These are phyloP conservation scores for Megacollybia marginata DNA, from an alignment of 768 basidiomycete species.

Conservation along the genomic window DNA sequence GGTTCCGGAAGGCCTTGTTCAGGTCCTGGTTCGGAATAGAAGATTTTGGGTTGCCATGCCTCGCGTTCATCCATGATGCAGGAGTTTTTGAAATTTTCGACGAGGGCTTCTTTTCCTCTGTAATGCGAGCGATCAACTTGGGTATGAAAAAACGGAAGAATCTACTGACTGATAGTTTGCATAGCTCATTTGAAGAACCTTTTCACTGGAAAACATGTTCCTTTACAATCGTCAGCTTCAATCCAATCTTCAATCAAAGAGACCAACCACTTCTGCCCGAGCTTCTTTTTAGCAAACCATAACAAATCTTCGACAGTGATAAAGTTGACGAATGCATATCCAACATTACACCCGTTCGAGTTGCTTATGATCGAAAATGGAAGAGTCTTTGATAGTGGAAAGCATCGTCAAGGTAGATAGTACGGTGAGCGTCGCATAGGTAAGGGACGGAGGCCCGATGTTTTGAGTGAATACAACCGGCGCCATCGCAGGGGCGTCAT, in stretches of 20 bases:
- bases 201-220: conserved; percentile 92
- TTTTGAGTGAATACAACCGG: too few species aligned
- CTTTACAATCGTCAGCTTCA: conserved; percentile 27
- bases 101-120: conserved; percentile 80
- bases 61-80: conserved; percentile 84
- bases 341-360: conserved; percentile 73
- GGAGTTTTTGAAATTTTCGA: conserved; percentile 91
- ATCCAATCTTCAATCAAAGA: background rate
- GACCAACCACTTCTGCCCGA: conserved; percentile 77
- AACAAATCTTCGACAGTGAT: conserved; percentile 73
- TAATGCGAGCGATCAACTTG: background rate
- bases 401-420: too few species aligned
- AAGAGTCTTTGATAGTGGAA: background rate
- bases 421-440: too few species aligned
- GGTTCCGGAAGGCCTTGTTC: conserved; percentile 70
- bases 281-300: conserved; percentile 60
- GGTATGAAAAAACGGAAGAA: background rate
- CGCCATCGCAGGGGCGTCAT: too few species aligned
- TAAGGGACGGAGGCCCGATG: too few species aligned
- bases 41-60: conserved; percentile 80
- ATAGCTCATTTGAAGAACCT: conserved; percentile 86
- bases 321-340: conserved; percentile 88
- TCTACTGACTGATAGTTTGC: conserved; percentile 80
- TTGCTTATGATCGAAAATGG: conserved; percentile 38
- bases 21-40: conserved; percentile 64